Conservation (phyloP, 2,329 filamentous ascomycete species). For the Pseudogymnoascus sp. region DNA sequence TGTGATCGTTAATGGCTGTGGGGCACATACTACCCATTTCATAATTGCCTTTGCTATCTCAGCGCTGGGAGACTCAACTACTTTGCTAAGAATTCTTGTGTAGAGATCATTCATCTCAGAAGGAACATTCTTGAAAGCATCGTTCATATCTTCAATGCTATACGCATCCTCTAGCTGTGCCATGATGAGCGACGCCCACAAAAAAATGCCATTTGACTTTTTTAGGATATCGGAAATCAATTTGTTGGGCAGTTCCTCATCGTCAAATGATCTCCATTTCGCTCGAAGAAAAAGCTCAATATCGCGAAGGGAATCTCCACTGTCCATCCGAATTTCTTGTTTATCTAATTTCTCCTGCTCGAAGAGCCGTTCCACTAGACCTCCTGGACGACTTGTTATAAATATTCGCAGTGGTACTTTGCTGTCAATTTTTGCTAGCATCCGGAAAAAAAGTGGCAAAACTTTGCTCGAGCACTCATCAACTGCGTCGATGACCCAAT, state of each 20-base stretch:
- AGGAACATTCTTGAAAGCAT: conserved; percentile 26
- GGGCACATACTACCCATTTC: too few species aligned
- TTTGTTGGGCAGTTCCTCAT: conserved; percentile 2
- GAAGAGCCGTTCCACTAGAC: too few species aligned
- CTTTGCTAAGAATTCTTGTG: too few species aligned
- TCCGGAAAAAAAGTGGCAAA: conserved; percentile 13
- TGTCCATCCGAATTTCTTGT: too few species aligned
- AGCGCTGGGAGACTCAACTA: too few species aligned
- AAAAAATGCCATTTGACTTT: conserved; percentile 26
- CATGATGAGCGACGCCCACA: conserved; percentile 28
- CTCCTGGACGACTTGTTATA: conserved; percentile 16
- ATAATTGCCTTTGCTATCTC: too few species aligned
- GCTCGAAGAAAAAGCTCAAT: too few species aligned
- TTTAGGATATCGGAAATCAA: conserved; percentile 19
- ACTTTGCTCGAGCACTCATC: conserved; percentile 26
- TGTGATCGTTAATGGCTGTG: too few species aligned
- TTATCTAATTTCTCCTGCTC: too few species aligned
- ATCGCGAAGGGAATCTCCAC: too few species aligned
- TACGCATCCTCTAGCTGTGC: conserved; percentile 24
- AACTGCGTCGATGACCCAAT: conserved; percentile 30
- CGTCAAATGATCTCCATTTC: neutral
- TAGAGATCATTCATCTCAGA: conserved; percentile 25
- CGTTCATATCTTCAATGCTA: conserved; percentile 20
- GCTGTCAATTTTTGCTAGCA: conserved; percentile 9
- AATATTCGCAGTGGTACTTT: conserved; percentile 17